Base-by-base conservation (phyloP, 2,329 filamentous ascomycete genomes). In the Ascochyta koolunga region DNA sequence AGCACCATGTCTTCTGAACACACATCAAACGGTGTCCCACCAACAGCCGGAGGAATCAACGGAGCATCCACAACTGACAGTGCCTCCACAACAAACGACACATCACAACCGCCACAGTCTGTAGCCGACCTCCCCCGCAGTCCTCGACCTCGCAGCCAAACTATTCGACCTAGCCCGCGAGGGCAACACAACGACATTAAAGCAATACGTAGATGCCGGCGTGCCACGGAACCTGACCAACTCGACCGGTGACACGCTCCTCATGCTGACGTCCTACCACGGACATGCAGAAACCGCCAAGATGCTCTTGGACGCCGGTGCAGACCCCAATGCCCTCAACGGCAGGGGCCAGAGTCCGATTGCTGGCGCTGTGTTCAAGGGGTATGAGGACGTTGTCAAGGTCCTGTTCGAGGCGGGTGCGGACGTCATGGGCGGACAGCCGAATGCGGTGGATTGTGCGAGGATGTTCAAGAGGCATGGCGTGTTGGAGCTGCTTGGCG, bases 221-320 rank as follows among this genome's bases (percentile, higher is more conserved):
- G 76, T 91, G 22, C 88, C 88, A 0, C 78, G 83, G 1, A 90
- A 90, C 64, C 78, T 91, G 71, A 89, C 87, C 19, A 90, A 91
- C 64, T 82, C 88, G 43, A 87, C 89, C 59, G 89, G 88, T 42
- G 88, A 91, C 69, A 89, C 83, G n/a, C 73, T 91, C 56, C 77
- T 91, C 54, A 91, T 91, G 89, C 81, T 91, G 1, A 85, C 88
- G 0, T 82, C 87, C 0, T 91, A 91, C 64, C 82, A 90, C 61
- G 87, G 87, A 10, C 85, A 90, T 49, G 78, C 81, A 1, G 78
- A 82, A 0, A 80, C 89, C 0, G 85, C 87, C 22, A 78, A 76
- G 40, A 77, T 88, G 54, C 79, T 91, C 10, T 71, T 90, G 1
- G 76, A 82, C 24, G 79, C 85, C 54, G 86, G 86, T 1, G 87